Percentiles rank a stretch among this genome's conserved stretches.
Evolutionary conservation across 2,329 filamentous ascomycete species (phyloP).

Genomic region (Drechslerella coelobrocha): DNA sequence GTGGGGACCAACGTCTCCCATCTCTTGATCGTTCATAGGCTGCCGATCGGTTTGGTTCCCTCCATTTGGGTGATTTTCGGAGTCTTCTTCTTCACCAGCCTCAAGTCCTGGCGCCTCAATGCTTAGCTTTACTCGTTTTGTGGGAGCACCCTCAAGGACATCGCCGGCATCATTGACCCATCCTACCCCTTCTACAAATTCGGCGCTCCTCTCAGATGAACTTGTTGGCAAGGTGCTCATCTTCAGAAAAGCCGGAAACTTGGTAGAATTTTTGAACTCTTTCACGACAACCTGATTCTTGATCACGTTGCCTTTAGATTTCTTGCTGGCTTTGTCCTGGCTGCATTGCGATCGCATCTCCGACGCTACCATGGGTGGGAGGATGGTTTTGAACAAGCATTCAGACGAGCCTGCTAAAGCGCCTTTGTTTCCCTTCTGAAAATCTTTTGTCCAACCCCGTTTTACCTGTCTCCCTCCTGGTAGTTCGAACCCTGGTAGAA

Average conservation of each 20-base stretch:
- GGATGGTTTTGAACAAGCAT: slow-evolving; percentile 80
- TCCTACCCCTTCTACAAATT: slow-evolving; percentile 81
- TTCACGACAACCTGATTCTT: slow-evolving; percentile 76
- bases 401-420: slow-evolving; percentile 66
- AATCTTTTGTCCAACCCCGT: slow-evolving; percentile 80
- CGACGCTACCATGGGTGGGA: slow-evolving; percentile 70
- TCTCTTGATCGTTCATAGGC: neutral
- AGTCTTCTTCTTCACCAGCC: slow-evolving; percentile 56
- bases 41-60: slow-evolving; percentile 18
- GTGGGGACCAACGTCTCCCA: neutral
- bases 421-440: slow-evolving; percentile 58
- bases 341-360: slow-evolving; percentile 54
- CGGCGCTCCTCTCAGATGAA: slow-evolving; percentile 61
- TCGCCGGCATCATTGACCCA: slow-evolving; percentile 84
- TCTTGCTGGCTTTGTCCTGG: slow-evolving; percentile 58
- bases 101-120: slow-evolving; percentile 52
- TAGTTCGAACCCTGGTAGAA: slow-evolving; percentile 74
- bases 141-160: slow-evolving; percentile 70
- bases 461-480: slow-evolving; percentile 79
- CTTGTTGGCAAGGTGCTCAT: slow-evolving; percentile 60
- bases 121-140: slow-evolving; percentile 55
- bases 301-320: slow-evolving; percentile 63
- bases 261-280: slow-evolving; percentile 85
- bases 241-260: slow-evolving; percentile 82
- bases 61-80: slow-evolving; percentile 50